Evolutionary conservation across 345 rosid species (phyloP), one percentile per base, ranked within the genome.

Genomic region (Aethionema arabicum): DNA sequence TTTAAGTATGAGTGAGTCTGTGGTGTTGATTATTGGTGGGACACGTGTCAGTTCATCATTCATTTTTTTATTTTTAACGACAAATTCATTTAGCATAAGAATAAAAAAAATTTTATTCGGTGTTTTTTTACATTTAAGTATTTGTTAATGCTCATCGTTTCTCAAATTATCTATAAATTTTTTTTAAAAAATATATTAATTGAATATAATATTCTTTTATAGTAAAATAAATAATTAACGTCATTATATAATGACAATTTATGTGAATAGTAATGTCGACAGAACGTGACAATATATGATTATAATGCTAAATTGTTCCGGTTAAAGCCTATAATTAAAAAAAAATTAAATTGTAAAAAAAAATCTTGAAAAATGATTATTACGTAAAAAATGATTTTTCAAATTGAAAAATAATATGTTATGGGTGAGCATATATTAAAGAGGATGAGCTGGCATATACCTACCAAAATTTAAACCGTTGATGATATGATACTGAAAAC

Each of bases 391-490:
- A 14, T 53, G 13, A 7, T 12, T 32, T 12, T 8, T 6, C 3
- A 66, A 8, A 64, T 41, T 35, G 11, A n/a, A 8, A 5, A 51
- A 4, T 13, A 48, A 31, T 54, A 3, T 37, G 27, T 5, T 12
- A 47, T 30, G 39, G 37, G 7, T 57, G 48, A 57, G 43, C 30
- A 43, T 46, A 13, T 66, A 31, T 60, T 7, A 56, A 59, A 15
- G 44, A 46, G 32, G 32, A 68, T 77, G 72, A 87, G 85, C 97
- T 90, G 95, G 76, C 67, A 35, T 54, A 86, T 79, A 82, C 86
- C 56, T 59, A 61, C 50, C 49, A 53, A 31, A 8, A 29, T 21
- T 51, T 45, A 68, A 59, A 30, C 53, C 27, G 27, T 44, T 60
- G 32, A 44, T 36, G 61, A 68, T 35, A 10, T 67, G 54, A 33